Evolutionary conservation across 306 rosid genomes (phyloP).

Genomic region (Fagus sylvatica): DNA sequence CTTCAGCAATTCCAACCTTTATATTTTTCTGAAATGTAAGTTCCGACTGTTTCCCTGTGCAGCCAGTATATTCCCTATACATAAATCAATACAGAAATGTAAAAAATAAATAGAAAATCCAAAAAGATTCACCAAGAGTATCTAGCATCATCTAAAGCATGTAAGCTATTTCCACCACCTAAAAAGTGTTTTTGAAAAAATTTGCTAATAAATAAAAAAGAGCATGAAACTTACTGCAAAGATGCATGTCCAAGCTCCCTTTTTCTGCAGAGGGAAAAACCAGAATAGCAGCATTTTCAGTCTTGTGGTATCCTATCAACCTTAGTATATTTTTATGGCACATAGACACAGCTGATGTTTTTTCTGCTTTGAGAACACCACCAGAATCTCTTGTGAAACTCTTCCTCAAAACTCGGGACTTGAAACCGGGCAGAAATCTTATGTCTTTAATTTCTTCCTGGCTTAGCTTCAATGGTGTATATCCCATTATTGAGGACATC

Average conservation of each 20-base stretch:
- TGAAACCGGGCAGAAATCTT: neutral
- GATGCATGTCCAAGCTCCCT: conserved; percentile 10
- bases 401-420: conserved; percentile 13
- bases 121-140: neutral
- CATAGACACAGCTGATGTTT: conserved; percentile 25
- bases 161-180: neutral
- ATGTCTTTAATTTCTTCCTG: conserved; percentile 21
- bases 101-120: neutral
- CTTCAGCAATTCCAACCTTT: conserved; percentile 28
- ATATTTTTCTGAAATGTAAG: conserved; percentile 24
- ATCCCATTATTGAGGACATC: neutral
- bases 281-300: neutral
- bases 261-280: conserved; percentile 18
- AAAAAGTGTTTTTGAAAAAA: neutral
- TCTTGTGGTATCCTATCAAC: conserved; percentile 11
- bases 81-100: neutral
- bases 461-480: conserved; percentile 18
- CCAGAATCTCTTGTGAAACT: neutral
- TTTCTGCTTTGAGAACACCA: conserved; percentile 24
- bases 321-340: conserved; percentile 24
- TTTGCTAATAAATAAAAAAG: neutral
- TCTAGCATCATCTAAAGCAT: too few relatives aligned
- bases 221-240: neutral
- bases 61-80: neutral
- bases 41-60: neutral